Conservation (phyloP, 257 asterid species). For the Paraleonurus japonicus region DNA sequence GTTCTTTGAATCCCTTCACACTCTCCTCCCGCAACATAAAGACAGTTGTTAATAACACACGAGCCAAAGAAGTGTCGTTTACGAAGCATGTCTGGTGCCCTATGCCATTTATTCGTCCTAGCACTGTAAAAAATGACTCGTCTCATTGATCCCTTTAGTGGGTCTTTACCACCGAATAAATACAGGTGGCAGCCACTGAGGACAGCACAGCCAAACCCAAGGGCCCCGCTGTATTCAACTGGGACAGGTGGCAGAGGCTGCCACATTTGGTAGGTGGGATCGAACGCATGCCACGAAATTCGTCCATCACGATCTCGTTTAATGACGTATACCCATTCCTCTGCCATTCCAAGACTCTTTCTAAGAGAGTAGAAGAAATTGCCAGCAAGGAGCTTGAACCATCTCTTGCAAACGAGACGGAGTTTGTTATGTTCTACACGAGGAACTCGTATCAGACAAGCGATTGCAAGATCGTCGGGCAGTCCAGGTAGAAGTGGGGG, state of each 20-base stretch:
- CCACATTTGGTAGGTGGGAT: constrained; percentile 57
- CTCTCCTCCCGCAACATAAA: constrained; percentile 68
- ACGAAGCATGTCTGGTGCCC: constrained; percentile 68
- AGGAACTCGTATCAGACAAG: constrained; percentile 64
- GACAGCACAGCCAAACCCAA: constrained; percentile 66
- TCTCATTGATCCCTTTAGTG: constrained; percentile 53
- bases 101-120: constrained; percentile 62
- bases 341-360: constrained; percentile 59
- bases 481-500: constrained; percentile 66
- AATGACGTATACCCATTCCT: constrained; percentile 62
- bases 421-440: constrained; percentile 57
- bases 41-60: constrained; percentile 60
- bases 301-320: constrained; percentile 59
- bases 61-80: constrained; percentile 56
- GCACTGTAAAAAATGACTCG: constrained; percentile 60
- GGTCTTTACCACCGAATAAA: constrained; percentile 64
- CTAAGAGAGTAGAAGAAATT: constrained; percentile 59
- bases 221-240: constrained; percentile 44
- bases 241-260: constrained; percentile 71
- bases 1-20: constrained; percentile 63
- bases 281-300: constrained; percentile 67
- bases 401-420: constrained; percentile 59
- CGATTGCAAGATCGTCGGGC: constrained; percentile 66
- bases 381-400: constrained; percentile 61
- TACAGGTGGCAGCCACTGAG: constrained; percentile 64